A percentile compares a stretch with the other conserved stretches of the same genome.
These are phyloP conservation scores for Ephemerocybe angulata DNA, from an alignment of 768 basidiomycete species.

Conservation along the genomic window DNA sequence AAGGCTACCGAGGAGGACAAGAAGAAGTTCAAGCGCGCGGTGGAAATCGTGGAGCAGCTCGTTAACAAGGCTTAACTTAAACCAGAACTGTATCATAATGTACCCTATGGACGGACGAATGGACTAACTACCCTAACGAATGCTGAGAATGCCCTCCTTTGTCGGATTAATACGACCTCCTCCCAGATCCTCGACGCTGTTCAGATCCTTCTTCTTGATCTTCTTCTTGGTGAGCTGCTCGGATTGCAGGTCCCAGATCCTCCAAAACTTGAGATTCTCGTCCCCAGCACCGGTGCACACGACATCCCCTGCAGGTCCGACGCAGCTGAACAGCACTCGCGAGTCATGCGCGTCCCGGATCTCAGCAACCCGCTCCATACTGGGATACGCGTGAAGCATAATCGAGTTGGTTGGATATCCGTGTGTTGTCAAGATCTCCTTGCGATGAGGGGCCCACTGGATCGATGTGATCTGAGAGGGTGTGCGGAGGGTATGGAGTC, in stretches of 20 bases:
- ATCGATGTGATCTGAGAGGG: conserved; percentile 91
- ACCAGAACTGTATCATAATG: conserved; percentile 1
- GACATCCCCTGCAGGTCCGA: conserved; percentile 87
- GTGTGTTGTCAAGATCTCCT: conserved; percentile 90
- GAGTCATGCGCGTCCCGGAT: conserved; percentile 93
- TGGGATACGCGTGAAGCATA: conserved; percentile 83
- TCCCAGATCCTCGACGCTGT: conserved; percentile 30
- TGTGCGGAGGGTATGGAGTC: conserved; percentile 81
- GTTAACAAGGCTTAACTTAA: conserved; percentile 28
- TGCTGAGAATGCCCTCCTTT: conserved; percentile 44
- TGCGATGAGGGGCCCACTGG: conserved; percentile 81
- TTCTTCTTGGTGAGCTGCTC: conserved; percentile 49
- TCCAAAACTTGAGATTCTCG: conserved; percentile 97
- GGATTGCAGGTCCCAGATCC: conserved; percentile 66
- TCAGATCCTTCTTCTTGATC: conserved; percentile 42
- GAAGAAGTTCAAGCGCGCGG: conserved; percentile 63
- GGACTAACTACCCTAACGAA: conserved; percentile 31
- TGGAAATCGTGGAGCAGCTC: conserved; percentile 59
- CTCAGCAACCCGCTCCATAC: conserved; percentile 72
- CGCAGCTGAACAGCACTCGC: conserved; percentile 78
- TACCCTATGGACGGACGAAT: background rate
- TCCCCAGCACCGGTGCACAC: conserved; percentile 92
- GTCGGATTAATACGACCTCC: conserved; percentile 45
- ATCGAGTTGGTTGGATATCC: conserved; percentile 88
- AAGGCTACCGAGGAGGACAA: conserved; percentile 59